phyloP scores from a whole-genome alignment of 495 filamentous ascomycete genomes.

The Hypoxylon trugodes region DNA sequence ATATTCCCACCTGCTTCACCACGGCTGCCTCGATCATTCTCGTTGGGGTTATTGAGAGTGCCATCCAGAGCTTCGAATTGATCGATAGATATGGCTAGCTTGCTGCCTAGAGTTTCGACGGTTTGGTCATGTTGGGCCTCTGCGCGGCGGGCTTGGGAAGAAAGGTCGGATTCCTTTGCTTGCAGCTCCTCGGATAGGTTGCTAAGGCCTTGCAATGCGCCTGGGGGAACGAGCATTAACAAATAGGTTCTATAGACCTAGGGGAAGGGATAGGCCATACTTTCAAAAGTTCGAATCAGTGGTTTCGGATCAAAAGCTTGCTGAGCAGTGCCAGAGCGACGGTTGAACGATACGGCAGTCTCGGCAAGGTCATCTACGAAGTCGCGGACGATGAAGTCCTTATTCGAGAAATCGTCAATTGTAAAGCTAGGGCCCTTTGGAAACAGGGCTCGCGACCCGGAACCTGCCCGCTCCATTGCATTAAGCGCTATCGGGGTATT shows the following conservation, averaged over 20 bases:
- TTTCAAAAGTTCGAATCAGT: conserved; percentile 93
- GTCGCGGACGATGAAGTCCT: conserved; percentile 97
- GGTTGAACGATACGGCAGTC: conserved; percentile 73
- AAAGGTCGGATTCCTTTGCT: conserved; percentile 85
- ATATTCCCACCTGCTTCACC: conserved; percentile 76
- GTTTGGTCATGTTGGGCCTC: conserved; percentile 93
- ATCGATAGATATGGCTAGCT: conserved; percentile 88
- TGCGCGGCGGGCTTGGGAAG: conserved; percentile 86
- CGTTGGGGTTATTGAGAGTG: conserved; percentile 67
- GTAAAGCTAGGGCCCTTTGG: conserved; percentile 82
- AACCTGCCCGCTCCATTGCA: conserved; percentile 56
- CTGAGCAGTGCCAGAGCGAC: conserved; percentile 73
- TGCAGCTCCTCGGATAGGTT: conserved; percentile 87
- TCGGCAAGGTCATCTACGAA: conserved; percentile 95
- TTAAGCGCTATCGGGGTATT: conserved; percentile 7
- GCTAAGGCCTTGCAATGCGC: conserved; percentile 76
- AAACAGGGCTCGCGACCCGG: conserved; percentile 70
- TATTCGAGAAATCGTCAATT: conserved; percentile 86
- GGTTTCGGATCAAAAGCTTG: conserved; percentile 97
- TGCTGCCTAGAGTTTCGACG: conserved; percentile 80
- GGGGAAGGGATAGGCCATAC: conserved; percentile 49
- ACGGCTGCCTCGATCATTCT: conserved; percentile 55
- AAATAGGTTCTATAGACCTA: background rate
- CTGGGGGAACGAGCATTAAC: conserved; percentile 46
- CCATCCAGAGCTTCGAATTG: conserved; percentile 89